Conservation (phyloP, 306 rosid species). For the barrel medic (Medicago truncatula) region MtrunA17r5.0-ANR NC_053045.1:40720001-40720500, state of each 20-base stretch:
- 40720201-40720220: not conserved
- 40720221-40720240: not conserved
- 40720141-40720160: not conserved
- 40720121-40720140: not conserved
- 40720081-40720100: not conserved
- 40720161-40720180: conserved; percentile 4
- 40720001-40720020: conserved; percentile 20
- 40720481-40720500: not conserved
- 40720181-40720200: not conserved
- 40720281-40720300: not conserved
- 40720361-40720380: not conserved
- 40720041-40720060: not conserved
- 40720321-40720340: not conserved
- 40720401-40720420: not conserved
- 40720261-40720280: not conserved
- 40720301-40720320: not conserved
- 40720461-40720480: not conserved
- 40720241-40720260: not conserved
- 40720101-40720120: not conserved
- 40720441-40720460: not conserved
- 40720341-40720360: not conserved
- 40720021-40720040: not conserved
- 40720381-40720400: not conserved
- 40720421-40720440: not conserved
- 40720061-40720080: not conserved